phyloP scores from a whole-genome alignment of 2,329 filamentous ascomycete genomes.

The Botrytis deweyae region DNA sequence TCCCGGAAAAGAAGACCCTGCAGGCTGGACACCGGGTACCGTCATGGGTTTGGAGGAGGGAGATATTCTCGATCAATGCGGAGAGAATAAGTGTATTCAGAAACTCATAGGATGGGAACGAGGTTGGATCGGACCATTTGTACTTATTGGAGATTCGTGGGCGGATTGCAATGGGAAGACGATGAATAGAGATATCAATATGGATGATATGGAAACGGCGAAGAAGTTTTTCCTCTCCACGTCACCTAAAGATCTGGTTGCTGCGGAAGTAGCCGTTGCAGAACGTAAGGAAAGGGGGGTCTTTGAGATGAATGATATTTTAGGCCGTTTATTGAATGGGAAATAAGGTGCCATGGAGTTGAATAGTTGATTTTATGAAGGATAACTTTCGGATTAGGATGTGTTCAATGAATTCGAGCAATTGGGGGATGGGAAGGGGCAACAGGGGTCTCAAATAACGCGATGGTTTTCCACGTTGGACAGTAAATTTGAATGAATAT shows the following conservation, averaged over 20 bases:
- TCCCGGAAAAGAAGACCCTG: not conserved
- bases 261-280: not conserved
- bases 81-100: not conserved
- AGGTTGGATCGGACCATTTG: not conserved
- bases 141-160: not conserved
- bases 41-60: not conserved
- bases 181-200: not conserved
- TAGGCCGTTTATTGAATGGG: not conserved
- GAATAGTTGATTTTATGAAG: too few species aligned
- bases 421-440: not conserved
- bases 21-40: not conserved
- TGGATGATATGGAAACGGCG: conserved; percentile 2
- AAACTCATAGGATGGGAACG: not conserved
- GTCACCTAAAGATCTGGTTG: not conserved
- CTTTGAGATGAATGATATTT: not conserved
- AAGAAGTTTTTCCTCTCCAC: not conserved
- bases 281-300: not conserved
- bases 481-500: too few species aligned
- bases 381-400: not conserved
- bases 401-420: not conserved
- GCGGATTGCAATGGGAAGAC: not conserved
- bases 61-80: too few species aligned
- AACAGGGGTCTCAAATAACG: not conserved
- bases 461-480: not conserved
- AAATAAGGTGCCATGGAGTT: not conserved